These are phyloP conservation scores for Emergomyces orientalis DNA, from an alignment of 2,329 filamentous ascomycete species.

Conservation along the genomic window DNA sequence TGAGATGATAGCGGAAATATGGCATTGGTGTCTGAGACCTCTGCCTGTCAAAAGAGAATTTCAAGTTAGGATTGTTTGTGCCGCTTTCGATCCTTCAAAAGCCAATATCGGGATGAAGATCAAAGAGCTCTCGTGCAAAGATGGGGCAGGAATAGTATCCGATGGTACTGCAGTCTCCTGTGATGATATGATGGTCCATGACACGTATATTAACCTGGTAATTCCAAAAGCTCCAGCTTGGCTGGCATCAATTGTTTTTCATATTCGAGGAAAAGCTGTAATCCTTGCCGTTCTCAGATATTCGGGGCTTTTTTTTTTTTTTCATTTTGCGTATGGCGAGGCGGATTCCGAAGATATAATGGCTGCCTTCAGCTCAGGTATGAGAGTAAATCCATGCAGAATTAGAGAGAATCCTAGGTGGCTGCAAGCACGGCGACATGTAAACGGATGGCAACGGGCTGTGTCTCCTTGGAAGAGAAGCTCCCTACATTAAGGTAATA, in stretches of 20 bases:
- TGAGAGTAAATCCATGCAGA: conserved; percentile 4
- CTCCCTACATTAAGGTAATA: too few species aligned
- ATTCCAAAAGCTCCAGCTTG: conserved; percentile 26
- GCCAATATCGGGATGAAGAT: conserved; percentile 20
- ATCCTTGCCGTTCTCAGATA: conserved; percentile 3
- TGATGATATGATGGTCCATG: conserved; percentile 23
- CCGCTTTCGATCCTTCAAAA: conserved; percentile 44
- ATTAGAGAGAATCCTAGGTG: neutral
- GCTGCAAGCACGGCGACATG: conserved; percentile 21
- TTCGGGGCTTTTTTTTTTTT: conserved; percentile 15
- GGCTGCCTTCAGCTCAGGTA: conserved; percentile 25
- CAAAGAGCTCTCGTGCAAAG: conserved; percentile 21
- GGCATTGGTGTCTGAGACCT: conserved; percentile 51
- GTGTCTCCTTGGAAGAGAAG: conserved; percentile 19
- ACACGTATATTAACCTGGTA: conserved; percentile 28
- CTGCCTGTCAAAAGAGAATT: conserved; percentile 40
- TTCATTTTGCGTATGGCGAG: conserved; percentile 24
- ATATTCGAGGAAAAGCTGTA: conserved; percentile 7
- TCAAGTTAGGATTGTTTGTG: conserved; percentile 47
- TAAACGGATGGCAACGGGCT: conserved; percentile 26
- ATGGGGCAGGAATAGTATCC: conserved; percentile 28
- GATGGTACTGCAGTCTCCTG: conserved; percentile 29
- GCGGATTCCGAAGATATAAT: conserved; percentile 26
- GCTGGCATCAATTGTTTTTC: neutral
- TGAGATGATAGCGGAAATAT: conserved; percentile 40